A percentile compares a stretch with the other conserved stretches of the same genome.
Conservation (phyloP, 1,284 basidiomycete genomes). For the Papiliotrema flavescens region DNA sequence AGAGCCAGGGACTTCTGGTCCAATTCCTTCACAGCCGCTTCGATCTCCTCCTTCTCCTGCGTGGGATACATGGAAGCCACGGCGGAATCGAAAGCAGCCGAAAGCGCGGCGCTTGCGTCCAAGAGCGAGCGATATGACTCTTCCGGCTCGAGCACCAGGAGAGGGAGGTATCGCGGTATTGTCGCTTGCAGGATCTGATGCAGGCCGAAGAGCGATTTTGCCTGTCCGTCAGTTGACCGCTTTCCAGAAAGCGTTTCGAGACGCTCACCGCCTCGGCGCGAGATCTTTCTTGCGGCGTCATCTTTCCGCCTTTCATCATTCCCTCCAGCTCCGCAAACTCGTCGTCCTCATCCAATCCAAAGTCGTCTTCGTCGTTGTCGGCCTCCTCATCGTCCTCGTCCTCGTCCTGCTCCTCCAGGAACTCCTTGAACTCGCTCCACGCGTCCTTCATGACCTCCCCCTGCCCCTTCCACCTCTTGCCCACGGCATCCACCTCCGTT, state of each 20-base stretch:
- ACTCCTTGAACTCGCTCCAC: constrained; percentile 45
- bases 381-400: constrained; percentile 18
- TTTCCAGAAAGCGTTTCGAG: not conserved
- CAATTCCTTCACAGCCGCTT: constrained; percentile 17
- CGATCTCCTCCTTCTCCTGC: constrained; percentile 36
- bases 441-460: constrained; percentile 37
- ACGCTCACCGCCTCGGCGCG: constrained; percentile 34
- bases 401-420: constrained; percentile 28
- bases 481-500: constrained; percentile 26
- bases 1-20: constrained; percentile 12
- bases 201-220: constrained; percentile 35
- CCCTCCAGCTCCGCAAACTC: constrained; percentile 36
- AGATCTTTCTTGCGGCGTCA: constrained; percentile 23
- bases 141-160: constrained; percentile 13
- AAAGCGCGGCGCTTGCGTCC: constrained; percentile 10
- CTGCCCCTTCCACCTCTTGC: constrained; percentile 28
- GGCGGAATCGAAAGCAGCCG: constrained; percentile 34
- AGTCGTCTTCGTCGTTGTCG: constrained; percentile 6
- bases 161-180: constrained; percentile 30
- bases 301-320: constrained; percentile 19
- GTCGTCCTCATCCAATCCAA: constrained; percentile 18
- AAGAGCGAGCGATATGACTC: constrained; percentile 17
- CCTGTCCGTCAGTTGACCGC: constrained; percentile 17
- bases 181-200: constrained; percentile 39
- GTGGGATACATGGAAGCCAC: constrained; percentile 33